A percentile compares a stretch with the other conserved stretches of the same genome.
phyloP scores from a whole-genome alignment of 169 alveolate genomes.

The Plasmodium falciparum region DNA sequence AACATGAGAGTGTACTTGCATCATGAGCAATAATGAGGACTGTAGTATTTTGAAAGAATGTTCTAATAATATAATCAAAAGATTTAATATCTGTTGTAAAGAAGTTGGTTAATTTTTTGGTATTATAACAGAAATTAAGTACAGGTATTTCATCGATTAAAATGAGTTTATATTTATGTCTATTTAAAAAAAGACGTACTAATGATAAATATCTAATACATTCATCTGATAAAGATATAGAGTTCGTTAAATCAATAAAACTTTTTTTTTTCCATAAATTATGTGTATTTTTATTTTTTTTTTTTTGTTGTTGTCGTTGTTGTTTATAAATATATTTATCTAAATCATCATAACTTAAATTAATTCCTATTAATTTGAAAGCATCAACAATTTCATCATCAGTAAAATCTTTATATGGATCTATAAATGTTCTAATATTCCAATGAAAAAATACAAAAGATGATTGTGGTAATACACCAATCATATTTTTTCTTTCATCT shows the following conservation, averaged over 20 bases:
- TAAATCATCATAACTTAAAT: conserved; percentile 25
- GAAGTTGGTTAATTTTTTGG: conserved; percentile 10
- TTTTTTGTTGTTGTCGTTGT: background rate
- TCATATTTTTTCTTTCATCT: conserved; percentile 59
- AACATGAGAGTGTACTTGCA: conserved; percentile 78
- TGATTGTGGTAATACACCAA: conserved; percentile 83
- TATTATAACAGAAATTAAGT: conserved; percentile 6
- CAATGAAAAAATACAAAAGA: conserved; percentile 79
- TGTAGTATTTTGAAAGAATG: conserved; percentile 79
- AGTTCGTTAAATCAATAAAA: conserved; percentile 5
- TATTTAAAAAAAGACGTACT: conserved; percentile 82
- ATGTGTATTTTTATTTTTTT: conserved; percentile 3
- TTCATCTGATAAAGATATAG: conserved; percentile 75
- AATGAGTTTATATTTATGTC: conserved; percentile 82
- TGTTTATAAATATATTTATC: conserved; percentile 45
- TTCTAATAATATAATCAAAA: conserved; percentile 64
- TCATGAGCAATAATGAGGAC: conserved; percentile 81
- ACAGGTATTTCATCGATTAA: conserved; percentile 89
- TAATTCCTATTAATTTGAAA: conserved; percentile 63
- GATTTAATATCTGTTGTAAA: conserved; percentile 39
- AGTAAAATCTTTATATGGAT: conserved; percentile 77
- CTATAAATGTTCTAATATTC: conserved; percentile 80
- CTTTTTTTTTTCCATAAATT: conserved; percentile 1
- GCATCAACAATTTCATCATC: conserved; percentile 77
- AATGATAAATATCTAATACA: conserved; percentile 83